Conservation (phyloP, 768 basidiomycete genomes). For the Polyporus arcularius region DNA sequence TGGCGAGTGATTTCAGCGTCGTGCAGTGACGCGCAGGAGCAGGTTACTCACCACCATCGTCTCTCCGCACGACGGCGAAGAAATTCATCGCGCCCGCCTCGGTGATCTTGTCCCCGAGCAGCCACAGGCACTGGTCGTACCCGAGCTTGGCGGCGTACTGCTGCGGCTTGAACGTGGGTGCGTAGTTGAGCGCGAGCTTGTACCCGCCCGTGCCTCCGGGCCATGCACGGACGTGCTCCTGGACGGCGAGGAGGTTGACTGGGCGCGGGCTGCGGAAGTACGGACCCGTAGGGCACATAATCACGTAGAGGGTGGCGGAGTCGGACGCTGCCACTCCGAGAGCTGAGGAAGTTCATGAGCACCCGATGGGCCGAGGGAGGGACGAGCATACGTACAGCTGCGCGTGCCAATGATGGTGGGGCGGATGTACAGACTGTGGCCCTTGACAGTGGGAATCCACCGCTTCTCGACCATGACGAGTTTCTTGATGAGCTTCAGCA, state of each 20-base stretch:
- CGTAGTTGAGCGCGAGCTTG: constrained; percentile 51
- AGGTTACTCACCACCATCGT: constrained; percentile 39
- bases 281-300: constrained; percentile 64
- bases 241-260: constrained; percentile 49
- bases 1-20: constrained; percentile 27
- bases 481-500: constrained; percentile 58
- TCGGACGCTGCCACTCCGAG: constrained; percentile 76
- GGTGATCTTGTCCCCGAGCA: constrained; percentile 42
- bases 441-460: constrained; percentile 79
- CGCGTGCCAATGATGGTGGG: constrained; percentile 66
- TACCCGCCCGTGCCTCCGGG: constrained; percentile 59
- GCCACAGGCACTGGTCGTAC: constrained; percentile 60
- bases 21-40: background rate
- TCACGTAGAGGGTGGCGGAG: constrained; percentile 84
- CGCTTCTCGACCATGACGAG: constrained; percentile 71
- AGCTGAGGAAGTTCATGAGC: constrained; percentile 14
- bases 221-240: constrained; percentile 51
- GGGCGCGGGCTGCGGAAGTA: constrained; percentile 53
- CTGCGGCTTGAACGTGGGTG: constrained; percentile 46
- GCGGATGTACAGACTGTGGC: constrained; percentile 85
- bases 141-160: constrained; percentile 49
- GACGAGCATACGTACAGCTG: constrained; percentile 29
- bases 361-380: background rate
- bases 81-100: constrained; percentile 60
- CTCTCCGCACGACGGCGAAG: constrained; percentile 47